These are phyloP conservation scores for Acanthamoeba culbertsoni DNA, from an alignment of 208 protist genomes.

Conservation along the genomic window DNA sequence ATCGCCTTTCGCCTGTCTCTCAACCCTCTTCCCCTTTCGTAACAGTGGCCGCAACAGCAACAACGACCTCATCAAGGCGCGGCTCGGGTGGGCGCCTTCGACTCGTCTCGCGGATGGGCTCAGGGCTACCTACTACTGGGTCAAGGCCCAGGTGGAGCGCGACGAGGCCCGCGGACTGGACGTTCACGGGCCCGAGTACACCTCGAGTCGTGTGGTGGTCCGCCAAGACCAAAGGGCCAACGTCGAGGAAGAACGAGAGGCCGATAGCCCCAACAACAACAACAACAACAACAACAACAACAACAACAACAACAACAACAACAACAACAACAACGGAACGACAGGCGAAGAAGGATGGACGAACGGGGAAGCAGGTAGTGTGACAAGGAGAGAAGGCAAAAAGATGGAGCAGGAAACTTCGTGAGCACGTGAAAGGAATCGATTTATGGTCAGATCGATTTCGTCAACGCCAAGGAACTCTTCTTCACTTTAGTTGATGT, in stretches of 20 bases:
- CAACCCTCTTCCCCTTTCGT: conserved; percentile 75
- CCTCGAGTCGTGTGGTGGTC: background rate
- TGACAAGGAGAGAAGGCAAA: background rate
- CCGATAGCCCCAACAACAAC: background rate
- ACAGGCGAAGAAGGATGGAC: no score
- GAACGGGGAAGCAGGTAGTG: background rate
- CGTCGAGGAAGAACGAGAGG: background rate
- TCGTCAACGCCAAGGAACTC: background rate
- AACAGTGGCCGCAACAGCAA: conserved; percentile 87
- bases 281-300: background rate
- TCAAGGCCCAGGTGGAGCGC: conserved; percentile 75
- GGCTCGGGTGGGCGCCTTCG: conserved; percentile 84
- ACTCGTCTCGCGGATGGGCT: conserved; percentile 82
- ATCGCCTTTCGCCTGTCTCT: no score
- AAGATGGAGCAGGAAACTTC: background rate
- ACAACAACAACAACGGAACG: no score
- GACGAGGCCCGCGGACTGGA: conserved; percentile 70
- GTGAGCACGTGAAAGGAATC: background rate
- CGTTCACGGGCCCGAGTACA: background rate
- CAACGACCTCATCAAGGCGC: conserved; percentile 85
- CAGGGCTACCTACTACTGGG: conserved; percentile 83
- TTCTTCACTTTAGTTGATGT: background rate
- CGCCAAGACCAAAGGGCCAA: background rate
- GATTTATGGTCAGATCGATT: no score
- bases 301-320: no score